These are phyloP conservation scores for Phytophthora uliginosa DNA, from an alignment of 352 stramenopile species.

Conservation along the genomic window DNA sequence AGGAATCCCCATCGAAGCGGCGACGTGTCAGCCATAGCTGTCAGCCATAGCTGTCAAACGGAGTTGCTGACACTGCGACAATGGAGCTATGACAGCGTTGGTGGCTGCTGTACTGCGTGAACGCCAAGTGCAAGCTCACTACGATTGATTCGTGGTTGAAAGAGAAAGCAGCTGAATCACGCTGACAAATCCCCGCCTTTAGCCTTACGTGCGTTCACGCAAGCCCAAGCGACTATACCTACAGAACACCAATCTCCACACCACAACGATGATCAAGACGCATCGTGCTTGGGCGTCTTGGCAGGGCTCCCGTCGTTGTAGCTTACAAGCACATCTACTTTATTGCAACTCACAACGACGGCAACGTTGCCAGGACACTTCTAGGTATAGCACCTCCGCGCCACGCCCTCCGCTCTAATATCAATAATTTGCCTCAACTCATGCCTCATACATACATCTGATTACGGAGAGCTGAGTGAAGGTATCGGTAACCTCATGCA, in stretches of 20 bases:
- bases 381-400: too few species aligned
- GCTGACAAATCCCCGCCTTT: conserved; percentile 1
- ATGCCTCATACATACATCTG: too few species aligned
- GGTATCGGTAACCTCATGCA: too few species aligned
- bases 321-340: too few species aligned
- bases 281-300: too few species aligned
- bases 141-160: conserved; percentile 20
- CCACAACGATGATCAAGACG: background rate
- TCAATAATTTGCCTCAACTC: too few species aligned
- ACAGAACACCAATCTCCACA: background rate
- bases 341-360: too few species aligned
- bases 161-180: conserved; percentile 11
- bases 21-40: conserved; percentile 1
- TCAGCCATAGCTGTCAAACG: conserved; percentile 4
- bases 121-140: background rate
- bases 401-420: too few species aligned
- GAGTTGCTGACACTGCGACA: background rate
- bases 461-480: too few species aligned
- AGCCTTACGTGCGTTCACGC: background rate
- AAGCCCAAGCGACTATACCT: background rate
- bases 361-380: too few species aligned
- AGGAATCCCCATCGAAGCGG: conserved; percentile 74
- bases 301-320: background rate
- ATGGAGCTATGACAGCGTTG: background rate
- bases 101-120: background rate